These are phyloP conservation scores for Colletotrichum orbiculare DNA, from an alignment of 2,329 filamentous ascomycete genomes.

Conservation along the genomic window DNA sequence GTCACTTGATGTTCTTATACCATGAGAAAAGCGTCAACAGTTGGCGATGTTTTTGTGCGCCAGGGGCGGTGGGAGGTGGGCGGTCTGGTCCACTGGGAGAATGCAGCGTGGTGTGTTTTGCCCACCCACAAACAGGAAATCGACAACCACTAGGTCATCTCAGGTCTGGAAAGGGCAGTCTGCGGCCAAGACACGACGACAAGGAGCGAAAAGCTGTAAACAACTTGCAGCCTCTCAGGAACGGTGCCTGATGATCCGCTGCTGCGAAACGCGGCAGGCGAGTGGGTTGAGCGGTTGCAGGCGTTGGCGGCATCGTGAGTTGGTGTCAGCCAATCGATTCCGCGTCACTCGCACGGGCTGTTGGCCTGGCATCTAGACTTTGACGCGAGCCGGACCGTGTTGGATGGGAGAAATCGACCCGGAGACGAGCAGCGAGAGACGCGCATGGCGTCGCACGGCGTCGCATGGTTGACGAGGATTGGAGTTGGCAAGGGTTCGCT, in stretches of 20 bases:
- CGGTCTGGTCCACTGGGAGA: conserved; percentile 28
- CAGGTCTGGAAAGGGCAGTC: conserved; percentile 2
- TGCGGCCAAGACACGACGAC: background rate
- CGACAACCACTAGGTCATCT: conserved; percentile 24
- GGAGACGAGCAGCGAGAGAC: background rate
- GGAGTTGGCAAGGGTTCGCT: conserved; percentile 9
- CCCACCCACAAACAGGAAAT: conserved; percentile 30
- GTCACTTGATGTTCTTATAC: conserved; percentile 35
- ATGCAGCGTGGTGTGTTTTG: conserved; percentile 26
- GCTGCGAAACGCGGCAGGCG: conserved; percentile 17
- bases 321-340: conserved; percentile 30
- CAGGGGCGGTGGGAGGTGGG: conserved; percentile 14
- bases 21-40: conserved; percentile 15
- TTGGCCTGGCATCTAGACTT: conserved; percentile 27
- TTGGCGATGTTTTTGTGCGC: conserved; percentile 36
- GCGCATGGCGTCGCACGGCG: background rate
- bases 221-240: conserved; percentile 15
- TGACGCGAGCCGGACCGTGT: background rate
- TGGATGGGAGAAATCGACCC: background rate
- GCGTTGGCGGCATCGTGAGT: conserved; percentile 24
- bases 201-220: conserved; percentile 13
- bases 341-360: conserved; percentile 27
- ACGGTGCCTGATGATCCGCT: conserved; percentile 26
- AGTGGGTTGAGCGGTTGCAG: conserved; percentile 16
- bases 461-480: no score